Evolutionary conservation across 257 asterid species (phyloP).

Genomic region (Vinca minor): DNA sequence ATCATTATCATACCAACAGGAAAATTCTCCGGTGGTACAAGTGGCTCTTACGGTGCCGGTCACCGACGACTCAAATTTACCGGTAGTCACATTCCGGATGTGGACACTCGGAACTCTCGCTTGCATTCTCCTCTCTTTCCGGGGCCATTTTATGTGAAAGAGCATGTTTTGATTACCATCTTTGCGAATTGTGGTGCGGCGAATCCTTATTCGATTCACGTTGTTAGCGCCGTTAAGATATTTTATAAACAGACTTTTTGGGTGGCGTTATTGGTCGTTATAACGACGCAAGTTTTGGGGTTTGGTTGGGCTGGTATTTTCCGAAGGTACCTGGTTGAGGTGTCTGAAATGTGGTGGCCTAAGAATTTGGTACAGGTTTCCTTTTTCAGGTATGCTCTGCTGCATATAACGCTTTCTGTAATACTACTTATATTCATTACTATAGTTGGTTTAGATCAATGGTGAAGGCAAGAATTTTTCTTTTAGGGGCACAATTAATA

Average conservation of each 20-base stretch:
- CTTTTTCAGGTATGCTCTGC: constrained; percentile 52
- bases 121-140: constrained; percentile 72
- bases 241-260: constrained; percentile 57
- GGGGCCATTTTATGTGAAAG: constrained; percentile 70
- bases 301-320: constrained; percentile 76
- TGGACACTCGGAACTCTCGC: constrained; percentile 58
- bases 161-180: constrained; percentile 82
- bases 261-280: constrained; percentile 68
- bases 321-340: constrained; percentile 78
- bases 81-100: constrained; percentile 76
- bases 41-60: constrained; percentile 75
- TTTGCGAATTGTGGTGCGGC: constrained; percentile 85
- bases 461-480: too few relatives aligned
- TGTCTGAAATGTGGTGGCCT: constrained; percentile 99
- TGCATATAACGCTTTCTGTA: too few relatives aligned
- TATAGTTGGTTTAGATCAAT: too few relatives aligned
- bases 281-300: constrained; percentile 62
- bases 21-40: constrained; percentile 50
- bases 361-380: constrained; percentile 91
- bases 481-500: too few relatives aligned
- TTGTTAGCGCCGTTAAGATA: constrained; percentile 73
- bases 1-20: background rate
- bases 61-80: constrained; percentile 51
- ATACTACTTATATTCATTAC: too few relatives aligned
- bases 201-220: constrained; percentile 74